Percentiles rank a stretch among this genome's conserved stretches.
These are phyloP conservation scores for Fonsecaea multimorphosa DNA, from an alignment of 2,329 filamentous ascomycete species.

Conservation along the genomic window DNA sequence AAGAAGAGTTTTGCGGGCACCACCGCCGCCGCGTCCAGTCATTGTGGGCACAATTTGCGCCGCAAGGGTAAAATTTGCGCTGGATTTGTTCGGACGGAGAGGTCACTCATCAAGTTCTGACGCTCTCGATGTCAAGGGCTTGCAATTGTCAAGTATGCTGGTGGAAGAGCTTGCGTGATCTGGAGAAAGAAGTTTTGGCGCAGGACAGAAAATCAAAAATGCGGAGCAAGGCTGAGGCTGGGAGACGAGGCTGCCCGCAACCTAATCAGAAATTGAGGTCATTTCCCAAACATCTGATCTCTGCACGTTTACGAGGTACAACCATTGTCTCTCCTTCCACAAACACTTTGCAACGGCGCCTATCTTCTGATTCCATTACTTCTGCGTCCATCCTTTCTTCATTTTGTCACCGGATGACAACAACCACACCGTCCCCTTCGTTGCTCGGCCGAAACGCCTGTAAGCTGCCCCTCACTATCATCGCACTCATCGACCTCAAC, in stretches of 20 bases:
- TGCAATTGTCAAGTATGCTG: background rate
- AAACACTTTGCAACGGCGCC: background rate
- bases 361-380: background rate
- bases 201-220: conserved; percentile 16
- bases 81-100: background rate
- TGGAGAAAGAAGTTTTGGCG: conserved; percentile 8
- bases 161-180: background rate
- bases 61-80: background rate
- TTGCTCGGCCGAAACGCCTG: conserved; percentile 28
- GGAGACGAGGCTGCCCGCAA: conserved; percentile 14
- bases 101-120: background rate
- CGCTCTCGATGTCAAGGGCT: background rate
- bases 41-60: conserved; percentile 42
- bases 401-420: conserved; percentile 24
- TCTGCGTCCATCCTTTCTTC: background rate
- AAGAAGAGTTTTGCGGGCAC: conserved; percentile 70
- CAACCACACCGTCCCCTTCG: background rate
- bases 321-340: conserved; percentile 10
- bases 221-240: conserved; percentile 31
- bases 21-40: conserved; percentile 63
- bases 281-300: conserved; percentile 23
- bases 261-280: conserved; percentile 25
- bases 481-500: conserved; percentile 21
- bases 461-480: conserved; percentile 28
- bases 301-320: conserved; percentile 6